Base-by-base conservation (phyloP, 371 early-diverging fungal genomes). In the Zopfochytrium polystomum region DNA sequence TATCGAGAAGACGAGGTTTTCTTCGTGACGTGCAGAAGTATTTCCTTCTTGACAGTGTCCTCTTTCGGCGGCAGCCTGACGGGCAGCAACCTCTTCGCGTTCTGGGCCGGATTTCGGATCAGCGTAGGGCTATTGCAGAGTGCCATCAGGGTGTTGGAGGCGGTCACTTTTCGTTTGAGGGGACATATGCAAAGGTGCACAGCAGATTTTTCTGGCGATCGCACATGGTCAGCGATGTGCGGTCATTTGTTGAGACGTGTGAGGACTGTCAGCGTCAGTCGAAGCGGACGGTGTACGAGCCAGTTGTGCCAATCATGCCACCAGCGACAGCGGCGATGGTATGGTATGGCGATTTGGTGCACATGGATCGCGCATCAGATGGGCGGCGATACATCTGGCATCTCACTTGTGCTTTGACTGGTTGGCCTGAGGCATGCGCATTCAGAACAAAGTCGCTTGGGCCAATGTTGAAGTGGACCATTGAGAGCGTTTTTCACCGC, bases 141-240 rank as follows among this genome's bases (percentile, higher is more conserved):
- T 42, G 45, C 6, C 56, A 55, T 44, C 45, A 56, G 27, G 56
- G 56, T 1, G 43, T 44, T 1, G 43, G 45, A 1, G 56, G 56
- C 1, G 45, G 56, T 1, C 56, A 56, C 29, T 56, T 44, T 45
- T 20, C 1, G 2, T 2, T 0, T 0, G 29, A 20, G 15, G 0
- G n/a, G 9, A 56, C 56, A 1, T 56, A 56, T 29, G 25, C 5
- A 30, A 45, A 42, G 23, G n/a, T 56, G 3, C 0, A 42, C 2
- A 0, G n/a, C 29, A 0, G 45, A 20, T 56, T 25, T 7, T 56
- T 44, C 5, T 56, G 56, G 56, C n/a, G n/a, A n/a, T 0, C 9
- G 29, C n/a, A 22, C 9, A 42, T 56, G 42, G 23, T 44, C 2
- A 0, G 0, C 5, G 56, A 56, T 27, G 56, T 56, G 3, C 1